Base-by-base conservation (phyloP, 495 filamentous ascomycete species). In the Hyphodiscus hymeniophilus region DNA sequence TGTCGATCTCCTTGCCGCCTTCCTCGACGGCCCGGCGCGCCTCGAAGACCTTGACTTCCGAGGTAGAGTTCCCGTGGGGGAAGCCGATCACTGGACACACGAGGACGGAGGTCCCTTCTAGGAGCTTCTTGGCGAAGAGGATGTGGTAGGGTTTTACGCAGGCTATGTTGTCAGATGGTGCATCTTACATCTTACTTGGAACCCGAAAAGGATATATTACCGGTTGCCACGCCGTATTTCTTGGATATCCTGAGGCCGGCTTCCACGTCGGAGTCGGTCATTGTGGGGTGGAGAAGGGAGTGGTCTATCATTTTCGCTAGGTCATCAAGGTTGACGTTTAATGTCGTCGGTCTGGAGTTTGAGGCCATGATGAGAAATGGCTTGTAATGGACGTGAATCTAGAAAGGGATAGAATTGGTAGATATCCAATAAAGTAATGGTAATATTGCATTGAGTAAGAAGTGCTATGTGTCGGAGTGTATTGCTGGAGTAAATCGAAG, bases 271-370 rank as follows among this genome's bases (percentile, higher is more conserved):
- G 52, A 55, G 55, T 79, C 76, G 35, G 77, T 78, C 67, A 77
- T 70, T 23, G 70, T 75, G n/a, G 75, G 79, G 52, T 80, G 73
- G 2, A 80, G 66, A 24, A 81, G 66, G 38, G 74, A 79, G 58
- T 80, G 76, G 58, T 80, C 77, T 56, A 81, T 80, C 57, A 67
- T 65, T 49, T 77, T 76, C 50, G 77, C 73, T 17, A 80, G 58
- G 44, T 75, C 68, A 21, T 63, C 39, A 2, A 78, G 66, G n/a
- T 71, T 70, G 23, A 75, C 66, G n/a, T 63, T 63, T 48, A 75
- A 64, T n/a, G 63, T 67, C 50, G 42, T 50, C 15, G 52, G 42
- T 12, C 26, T 28, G 26, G 5, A 5, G 26, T 10, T 28, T 28
- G 26, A 28, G 4, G 26, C 26, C 26, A 28, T 28, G 10, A 28